Conservation (phyloP, 805 yeast genomes). For the Wickerhamiella lipophila region DNA sequence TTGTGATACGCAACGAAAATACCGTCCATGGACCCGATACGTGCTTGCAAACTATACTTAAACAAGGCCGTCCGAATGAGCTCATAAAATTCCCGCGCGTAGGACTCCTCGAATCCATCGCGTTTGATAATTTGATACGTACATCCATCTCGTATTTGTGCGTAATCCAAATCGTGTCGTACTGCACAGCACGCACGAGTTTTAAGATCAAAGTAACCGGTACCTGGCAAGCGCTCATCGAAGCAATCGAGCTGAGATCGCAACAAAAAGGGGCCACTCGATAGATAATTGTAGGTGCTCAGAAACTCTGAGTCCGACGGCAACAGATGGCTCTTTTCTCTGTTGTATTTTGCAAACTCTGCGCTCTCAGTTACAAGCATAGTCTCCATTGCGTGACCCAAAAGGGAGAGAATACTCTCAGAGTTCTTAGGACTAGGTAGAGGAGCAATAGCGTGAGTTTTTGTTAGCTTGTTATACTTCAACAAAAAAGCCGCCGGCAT, state of each 20-base stretch:
- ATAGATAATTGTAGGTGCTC: slow-evolving; percentile 59
- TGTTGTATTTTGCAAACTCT: slow-evolving; percentile 36
- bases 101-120: slow-evolving; percentile 63
- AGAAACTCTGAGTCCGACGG: slow-evolving; percentile 8
- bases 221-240: slow-evolving; percentile 67
- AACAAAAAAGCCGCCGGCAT: slow-evolving; percentile 47
- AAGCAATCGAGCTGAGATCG: slow-evolving; percentile 85
- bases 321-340: slow-evolving; percentile 14
- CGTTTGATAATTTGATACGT: slow-evolving; percentile 54
- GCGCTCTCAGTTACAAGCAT: slow-evolving; percentile 49
- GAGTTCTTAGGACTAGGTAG: slow-evolving; percentile 50
- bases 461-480: slow-evolving; percentile 31
- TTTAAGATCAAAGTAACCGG: slow-evolving; percentile 83
- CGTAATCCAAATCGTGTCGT: slow-evolving; percentile 58
- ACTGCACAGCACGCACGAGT: slow-evolving; percentile 85
- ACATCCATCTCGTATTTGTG: slow-evolving; percentile 44
- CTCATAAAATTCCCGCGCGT: slow-evolving; percentile 67
- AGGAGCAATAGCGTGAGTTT: slow-evolving; percentile 50
- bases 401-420: slow-evolving; percentile 53
- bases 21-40: slow-evolving; percentile 96
- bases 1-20: slow-evolving; percentile 87
- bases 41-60: slow-evolving; percentile 80
- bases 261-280: slow-evolving; percentile 55
- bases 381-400: slow-evolving; percentile 73
- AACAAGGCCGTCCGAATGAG: slow-evolving; percentile 61